A percentile compares a stretch with the other conserved stretches of the same genome.
These are phyloP conservation scores for Phoma sp. DNA, from an alignment of 2,329 filamentous ascomycete genomes.

Conservation along the genomic window DNA sequence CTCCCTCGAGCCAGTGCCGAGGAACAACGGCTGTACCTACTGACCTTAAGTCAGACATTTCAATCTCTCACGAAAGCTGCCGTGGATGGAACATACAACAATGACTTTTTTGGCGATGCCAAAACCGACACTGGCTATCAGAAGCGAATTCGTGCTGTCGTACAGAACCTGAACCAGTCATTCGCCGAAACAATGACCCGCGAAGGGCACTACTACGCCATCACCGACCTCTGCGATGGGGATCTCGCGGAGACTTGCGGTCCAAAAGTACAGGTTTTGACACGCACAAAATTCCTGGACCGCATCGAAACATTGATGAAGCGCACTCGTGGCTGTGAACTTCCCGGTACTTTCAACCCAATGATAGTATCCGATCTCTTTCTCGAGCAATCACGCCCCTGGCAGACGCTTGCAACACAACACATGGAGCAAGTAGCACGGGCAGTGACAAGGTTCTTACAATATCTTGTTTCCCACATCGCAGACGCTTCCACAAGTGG, in stretches of 20 bases:
- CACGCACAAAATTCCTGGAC: background rate
- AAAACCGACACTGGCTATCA: constrained; percentile 10
- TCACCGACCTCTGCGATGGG: too few relatives aligned
- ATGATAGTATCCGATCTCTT: constrained; percentile 67
- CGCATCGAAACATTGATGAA: background rate
- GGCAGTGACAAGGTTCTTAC: background rate
- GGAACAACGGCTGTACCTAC: constrained; percentile 35
- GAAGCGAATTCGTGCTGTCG: constrained; percentile 25
- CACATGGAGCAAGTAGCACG: constrained; percentile 27
- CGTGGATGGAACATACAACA: constrained; percentile 29
- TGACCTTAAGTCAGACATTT: constrained; percentile 27
- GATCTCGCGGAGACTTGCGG: too few relatives aligned
- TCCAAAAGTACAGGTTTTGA: background rate
- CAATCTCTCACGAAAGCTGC: constrained; percentile 31
- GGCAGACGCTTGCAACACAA: constrained; percentile 52
- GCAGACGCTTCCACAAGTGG: background rate
- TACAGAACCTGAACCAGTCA: constrained; percentile 28
- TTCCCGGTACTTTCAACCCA: constrained; percentile 68
- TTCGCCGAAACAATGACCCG: constrained; percentile 32
- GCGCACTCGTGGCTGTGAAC: constrained; percentile 59
- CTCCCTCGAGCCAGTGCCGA: constrained; percentile 24
- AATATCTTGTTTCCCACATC: background rate
- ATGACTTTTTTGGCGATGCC: constrained; percentile 32
- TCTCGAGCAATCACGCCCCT: constrained; percentile 62
- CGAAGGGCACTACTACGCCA: constrained; percentile 28